Conservation (phyloP, 495 filamentous ascomycete genomes). For the Daldinia loculata region DNA sequence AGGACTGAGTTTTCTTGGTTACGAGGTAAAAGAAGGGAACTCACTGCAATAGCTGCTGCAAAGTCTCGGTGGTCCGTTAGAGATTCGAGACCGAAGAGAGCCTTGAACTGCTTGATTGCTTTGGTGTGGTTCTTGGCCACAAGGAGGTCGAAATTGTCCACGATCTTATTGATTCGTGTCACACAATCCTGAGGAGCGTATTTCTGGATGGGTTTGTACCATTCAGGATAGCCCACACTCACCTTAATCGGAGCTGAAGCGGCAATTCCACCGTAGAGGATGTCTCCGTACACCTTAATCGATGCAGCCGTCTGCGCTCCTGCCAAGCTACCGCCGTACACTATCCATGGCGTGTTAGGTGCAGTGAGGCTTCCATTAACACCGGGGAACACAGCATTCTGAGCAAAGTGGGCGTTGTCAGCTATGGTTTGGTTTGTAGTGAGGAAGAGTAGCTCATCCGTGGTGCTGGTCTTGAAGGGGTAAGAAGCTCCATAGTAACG, state of each 20-base stretch:
- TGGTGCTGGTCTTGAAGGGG: conserved; percentile 53
- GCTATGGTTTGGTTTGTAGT: conserved; percentile 60
- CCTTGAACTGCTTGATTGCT: conserved; percentile 53
- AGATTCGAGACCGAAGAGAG: conserved; percentile 53
- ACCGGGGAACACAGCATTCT: conserved; percentile 54
- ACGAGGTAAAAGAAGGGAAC: conserved; percentile 7
- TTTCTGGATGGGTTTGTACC: conserved; percentile 46
- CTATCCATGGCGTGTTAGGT: conserved; percentile 53
- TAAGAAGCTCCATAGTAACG: conserved; percentile 57
- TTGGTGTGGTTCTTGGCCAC: conserved; percentile 45
- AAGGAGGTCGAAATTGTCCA: conserved; percentile 56
- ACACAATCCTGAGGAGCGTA: conserved; percentile 52
- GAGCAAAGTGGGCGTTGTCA: conserved; percentile 58
- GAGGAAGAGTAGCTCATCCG: conserved; percentile 54
- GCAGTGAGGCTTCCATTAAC: conserved; percentile 47
- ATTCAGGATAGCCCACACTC: conserved; percentile 50
- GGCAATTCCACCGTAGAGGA: conserved; percentile 57
- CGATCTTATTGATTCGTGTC: conserved; percentile 54
- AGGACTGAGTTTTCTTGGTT: no score
- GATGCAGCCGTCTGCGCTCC: conserved; percentile 55
- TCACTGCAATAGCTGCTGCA: conserved; percentile 53
- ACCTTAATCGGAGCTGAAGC: conserved; percentile 51
- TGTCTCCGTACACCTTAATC: conserved; percentile 51
- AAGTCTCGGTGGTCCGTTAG: conserved; percentile 55
- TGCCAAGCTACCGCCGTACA: conserved; percentile 57